A percentile compares a stretch with the other conserved stretches of the same genome.
These are phyloP conservation scores for Paxillus ammoniavirescens DNA, from an alignment of 768 basidiomycete genomes.

Conservation along the genomic window DNA sequence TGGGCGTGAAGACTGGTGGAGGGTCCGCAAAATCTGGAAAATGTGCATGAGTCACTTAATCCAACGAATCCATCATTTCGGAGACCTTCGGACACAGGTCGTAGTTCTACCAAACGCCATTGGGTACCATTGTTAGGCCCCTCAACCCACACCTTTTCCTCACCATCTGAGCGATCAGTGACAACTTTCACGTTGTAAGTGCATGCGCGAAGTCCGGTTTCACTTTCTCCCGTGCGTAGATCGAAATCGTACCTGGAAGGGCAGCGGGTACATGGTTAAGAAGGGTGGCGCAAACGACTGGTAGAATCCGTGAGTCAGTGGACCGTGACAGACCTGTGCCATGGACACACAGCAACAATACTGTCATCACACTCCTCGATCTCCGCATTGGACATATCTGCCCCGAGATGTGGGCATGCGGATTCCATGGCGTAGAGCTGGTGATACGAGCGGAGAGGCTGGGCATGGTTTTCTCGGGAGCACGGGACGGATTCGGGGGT, in stretches of 20 bases:
- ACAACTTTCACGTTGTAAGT: slow-evolving; percentile 59
- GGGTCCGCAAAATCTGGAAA: slow-evolving; percentile 65
- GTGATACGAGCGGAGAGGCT: background rate
- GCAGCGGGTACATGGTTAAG: background rate
- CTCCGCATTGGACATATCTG: slow-evolving; percentile 77
- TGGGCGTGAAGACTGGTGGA: slow-evolving; percentile 35
- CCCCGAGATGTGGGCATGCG: slow-evolving; percentile 77
- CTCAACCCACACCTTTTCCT: slow-evolving; percentile 58
- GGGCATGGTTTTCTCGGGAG: slow-evolving; percentile 1
- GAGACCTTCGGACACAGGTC: slow-evolving; percentile 72
- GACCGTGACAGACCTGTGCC: slow-evolving; percentile 54
- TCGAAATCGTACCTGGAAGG: slow-evolving; percentile 67
- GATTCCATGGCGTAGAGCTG: slow-evolving; percentile 81
- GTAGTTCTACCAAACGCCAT: slow-evolving; percentile 65
- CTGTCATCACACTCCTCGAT: slow-evolving; percentile 64
- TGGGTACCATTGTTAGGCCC: slow-evolving; percentile 44
- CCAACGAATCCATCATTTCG: background rate
- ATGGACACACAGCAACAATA: slow-evolving; percentile 69
- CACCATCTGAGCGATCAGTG: slow-evolving; percentile 34
- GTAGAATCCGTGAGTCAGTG: background rate
- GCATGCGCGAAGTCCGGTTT: slow-evolving; percentile 67
- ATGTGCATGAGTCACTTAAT: background rate
- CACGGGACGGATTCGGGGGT: background rate
- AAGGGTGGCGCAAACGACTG: background rate
- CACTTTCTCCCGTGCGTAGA: slow-evolving; percentile 65